phyloP scores from a whole-genome alignment of 352 stramenopile genomes.

The Phytophthora constricta region DNA sequence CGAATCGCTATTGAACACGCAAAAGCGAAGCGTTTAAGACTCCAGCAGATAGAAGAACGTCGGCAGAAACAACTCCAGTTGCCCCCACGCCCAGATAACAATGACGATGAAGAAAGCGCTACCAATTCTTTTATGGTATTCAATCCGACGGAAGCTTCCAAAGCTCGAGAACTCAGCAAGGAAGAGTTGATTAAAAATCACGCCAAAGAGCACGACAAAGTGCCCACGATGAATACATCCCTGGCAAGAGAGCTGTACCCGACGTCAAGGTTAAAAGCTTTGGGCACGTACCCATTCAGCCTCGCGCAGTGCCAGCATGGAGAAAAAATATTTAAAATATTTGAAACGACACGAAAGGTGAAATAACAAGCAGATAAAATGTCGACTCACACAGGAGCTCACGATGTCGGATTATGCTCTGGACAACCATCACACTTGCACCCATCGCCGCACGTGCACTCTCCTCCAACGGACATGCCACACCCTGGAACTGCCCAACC shows the following conservation, averaged over 20 bases:
- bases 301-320: constrained; percentile 64
- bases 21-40: constrained; percentile 54
- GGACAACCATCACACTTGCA: constrained; percentile 84
- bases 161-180: constrained; percentile 57
- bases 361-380: too few species aligned
- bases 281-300: constrained; percentile 69
- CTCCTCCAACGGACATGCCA: constrained; percentile 76
- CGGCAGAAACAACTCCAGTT: constrained; percentile 44
- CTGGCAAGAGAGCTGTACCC: constrained; percentile 46
- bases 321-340: constrained; percentile 53
- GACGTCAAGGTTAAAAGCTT: constrained; percentile 78
- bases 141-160: constrained; percentile 60
- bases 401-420: constrained; percentile 67
- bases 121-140: constrained; percentile 26
- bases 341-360: constrained; percentile 13
- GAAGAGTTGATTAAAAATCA: constrained; percentile 48
- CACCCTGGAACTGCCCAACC: constrained; percentile 83
- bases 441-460: constrained; percentile 81
- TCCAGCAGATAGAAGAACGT: constrained; percentile 51
- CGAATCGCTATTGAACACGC: constrained; percentile 61
- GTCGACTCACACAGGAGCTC: not conserved
- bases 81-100: constrained; percentile 49
- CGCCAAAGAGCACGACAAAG: constrained; percentile 44
- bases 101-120: constrained; percentile 9
- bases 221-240: constrained; percentile 67